A percentile compares a stretch with the other conserved stretches of the same genome.
phyloP scores from a whole-genome alignment of 2,329 filamentous ascomycete species.

The Ramichloridium luteum region DNA sequence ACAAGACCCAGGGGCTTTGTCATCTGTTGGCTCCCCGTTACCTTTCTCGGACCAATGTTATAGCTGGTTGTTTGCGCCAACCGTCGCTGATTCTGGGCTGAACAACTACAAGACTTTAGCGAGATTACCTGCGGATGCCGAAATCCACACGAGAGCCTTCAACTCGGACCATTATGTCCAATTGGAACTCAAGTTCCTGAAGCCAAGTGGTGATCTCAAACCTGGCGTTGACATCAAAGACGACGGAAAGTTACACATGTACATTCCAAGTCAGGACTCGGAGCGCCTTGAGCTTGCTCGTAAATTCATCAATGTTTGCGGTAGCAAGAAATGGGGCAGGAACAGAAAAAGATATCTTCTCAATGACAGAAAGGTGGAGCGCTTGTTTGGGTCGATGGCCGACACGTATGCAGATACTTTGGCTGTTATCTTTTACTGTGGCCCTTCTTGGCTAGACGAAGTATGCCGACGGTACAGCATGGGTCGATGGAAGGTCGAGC shows the following conservation, averaged over 20 bases:
- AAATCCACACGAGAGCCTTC: slow-evolving; percentile 16
- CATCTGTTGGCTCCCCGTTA: slow-evolving; percentile 24
- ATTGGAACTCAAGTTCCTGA: slow-evolving; percentile 30
- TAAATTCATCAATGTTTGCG: slow-evolving; percentile 25
- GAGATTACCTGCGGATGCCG: slow-evolving; percentile 13
- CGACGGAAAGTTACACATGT: neutral
- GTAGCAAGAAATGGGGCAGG: slow-evolving; percentile 17
- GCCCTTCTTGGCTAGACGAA: slow-evolving; percentile 28
- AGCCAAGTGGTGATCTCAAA: slow-evolving; percentile 15
- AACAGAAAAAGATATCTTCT: slow-evolving; percentile 24
- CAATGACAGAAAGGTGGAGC: slow-evolving; percentile 20
- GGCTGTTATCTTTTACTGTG: slow-evolving; percentile 29
- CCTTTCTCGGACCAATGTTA: slow-evolving; percentile 10
- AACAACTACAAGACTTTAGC: slow-evolving; percentile 24
- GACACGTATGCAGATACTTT: slow-evolving; percentile 32
- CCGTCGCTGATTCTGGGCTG: slow-evolving; percentile 23
- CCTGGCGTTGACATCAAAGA: slow-evolving; percentile 7
- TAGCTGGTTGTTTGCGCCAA: slow-evolving; percentile 23
- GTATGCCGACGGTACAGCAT: slow-evolving; percentile 23
- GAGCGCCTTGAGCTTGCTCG: slow-evolving; percentile 21
- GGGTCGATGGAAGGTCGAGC: slow-evolving; percentile 21
- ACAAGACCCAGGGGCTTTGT: slow-evolving; percentile 30
- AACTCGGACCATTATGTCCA: slow-evolving; percentile 29
- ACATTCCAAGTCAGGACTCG: slow-evolving; percentile 7
- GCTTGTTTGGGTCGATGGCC: slow-evolving; percentile 27